phyloP scores from a whole-genome alignment of 805 yeast species.

The Maudiozyma bulderi region DNA sequence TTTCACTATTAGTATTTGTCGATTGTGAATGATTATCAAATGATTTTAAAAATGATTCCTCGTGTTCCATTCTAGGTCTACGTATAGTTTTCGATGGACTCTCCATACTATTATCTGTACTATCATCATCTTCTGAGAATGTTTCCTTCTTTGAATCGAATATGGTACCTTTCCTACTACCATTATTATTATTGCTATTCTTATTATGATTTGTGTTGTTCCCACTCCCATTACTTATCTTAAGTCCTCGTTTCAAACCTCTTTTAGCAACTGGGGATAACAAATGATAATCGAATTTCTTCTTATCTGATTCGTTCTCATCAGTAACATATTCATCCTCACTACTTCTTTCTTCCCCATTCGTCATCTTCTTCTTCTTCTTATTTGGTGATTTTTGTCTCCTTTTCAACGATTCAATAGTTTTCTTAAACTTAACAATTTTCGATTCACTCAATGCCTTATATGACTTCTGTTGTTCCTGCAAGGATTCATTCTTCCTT shows the following conservation, averaged over 20 bases:
- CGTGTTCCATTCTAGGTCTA: not conserved
- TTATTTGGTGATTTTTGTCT: not conserved
- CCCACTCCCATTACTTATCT: not conserved
- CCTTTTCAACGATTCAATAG: slow-evolving; percentile 19
- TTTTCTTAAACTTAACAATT: slow-evolving; percentile 28
- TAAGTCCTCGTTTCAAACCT: not conserved
- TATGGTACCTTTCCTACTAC: not conserved
- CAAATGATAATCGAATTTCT: slow-evolving; percentile 14
- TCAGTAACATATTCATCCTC: slow-evolving; percentile 1
- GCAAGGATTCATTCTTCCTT: slow-evolving; percentile 24
- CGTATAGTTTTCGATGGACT: not conserved
- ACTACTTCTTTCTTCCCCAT: not conserved
- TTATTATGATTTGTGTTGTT: not conserved
- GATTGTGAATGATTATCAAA: not conserved
- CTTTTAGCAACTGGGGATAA: slow-evolving; percentile 17
- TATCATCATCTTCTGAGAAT: not conserved
- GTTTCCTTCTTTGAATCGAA: not conserved
- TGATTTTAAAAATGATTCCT: slow-evolving; percentile 4
- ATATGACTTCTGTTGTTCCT: slow-evolving; percentile 27
- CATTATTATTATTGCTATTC: not conserved
- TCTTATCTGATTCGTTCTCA: slow-evolving; percentile 7
- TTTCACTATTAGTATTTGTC: not conserved
- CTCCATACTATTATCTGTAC: not conserved
- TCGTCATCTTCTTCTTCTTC: not conserved
- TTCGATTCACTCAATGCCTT: slow-evolving; percentile 21